Evolutionary conservation across 768 basidiomycete genomes (phyloP), one percentile per base, ranked within the genome.

Genomic region (Naganishia vishniacii): DNA sequence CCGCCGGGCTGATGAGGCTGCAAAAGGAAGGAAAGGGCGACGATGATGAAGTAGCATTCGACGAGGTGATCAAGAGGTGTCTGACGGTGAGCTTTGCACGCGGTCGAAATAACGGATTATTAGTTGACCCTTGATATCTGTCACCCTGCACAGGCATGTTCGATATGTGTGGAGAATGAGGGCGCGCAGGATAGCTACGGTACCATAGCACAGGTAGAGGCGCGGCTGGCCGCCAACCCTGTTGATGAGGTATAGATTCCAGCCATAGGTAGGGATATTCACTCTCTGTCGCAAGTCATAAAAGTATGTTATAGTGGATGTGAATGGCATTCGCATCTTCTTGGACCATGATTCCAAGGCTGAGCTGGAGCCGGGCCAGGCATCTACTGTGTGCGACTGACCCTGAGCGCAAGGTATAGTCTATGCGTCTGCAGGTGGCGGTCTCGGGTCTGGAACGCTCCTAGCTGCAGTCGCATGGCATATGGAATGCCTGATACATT

Each of bases 141-240:
- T 15, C 6, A 48, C 28, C 42, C 51, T 53, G 7, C 28, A 3
- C 32, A 76, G 75, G 75, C 75, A 15, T 75, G 74, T 40, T 73
- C 75, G 20, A 73, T 75, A 31, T 77, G 75, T 45, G 74, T 77
- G n/a, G 75, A 77, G 62, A 73, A 66, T 34, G 59, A 70, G 32
- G 75, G 75, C 12, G 75, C 75, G 2, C 72, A 72, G 70, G 75
- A 75, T 42, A 75, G 73, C 44, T 67, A 67, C 47, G 49, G 29
- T 20, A 51, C 53, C 6, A 58, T 64, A n/a, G 41, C 42, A n/a
- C 42, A 41, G 31, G 63, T 64, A 9, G 31, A 40, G 29, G 56
- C 53, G 53, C 25, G 63, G 42, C 20, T 60, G 25, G 45, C 41
- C 13, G 40, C 28, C 32, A 60, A 60, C 31, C 53, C 53, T 8